Conservation (phyloP, 768 basidiomycete species). For the Artomyces pyxidatus region DNA sequence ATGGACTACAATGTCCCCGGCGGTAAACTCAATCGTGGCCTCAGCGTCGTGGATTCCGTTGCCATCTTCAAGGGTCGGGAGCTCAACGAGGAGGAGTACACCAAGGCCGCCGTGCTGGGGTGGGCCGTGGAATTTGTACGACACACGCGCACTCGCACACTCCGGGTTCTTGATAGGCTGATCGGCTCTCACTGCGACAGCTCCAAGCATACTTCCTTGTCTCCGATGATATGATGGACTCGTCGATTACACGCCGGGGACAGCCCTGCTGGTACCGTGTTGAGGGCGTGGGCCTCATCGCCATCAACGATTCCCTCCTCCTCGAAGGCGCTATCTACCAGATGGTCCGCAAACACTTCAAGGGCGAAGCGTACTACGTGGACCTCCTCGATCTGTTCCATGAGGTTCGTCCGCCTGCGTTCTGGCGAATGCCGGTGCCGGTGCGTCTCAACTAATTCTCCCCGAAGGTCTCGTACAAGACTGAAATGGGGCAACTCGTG, state of each 20-base stretch:
- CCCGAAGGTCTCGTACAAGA: conserved; percentile 62
- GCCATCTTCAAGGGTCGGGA: conserved; percentile 73
- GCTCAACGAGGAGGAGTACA: conserved; percentile 78
- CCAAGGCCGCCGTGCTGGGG: conserved; percentile 80
- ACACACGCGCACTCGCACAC: too few species aligned
- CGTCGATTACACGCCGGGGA: conserved; percentile 84
- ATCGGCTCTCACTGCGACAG: conserved; percentile 33
- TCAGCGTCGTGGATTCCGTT: conserved; percentile 90
- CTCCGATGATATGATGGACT: conserved; percentile 96
- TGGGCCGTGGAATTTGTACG: conserved; percentile 94
- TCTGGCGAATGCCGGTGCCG: not conserved
- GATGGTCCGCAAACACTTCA: conserved; percentile 83
- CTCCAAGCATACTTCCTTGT: conserved; percentile 98
- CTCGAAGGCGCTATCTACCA: conserved; percentile 90
- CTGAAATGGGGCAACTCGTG: conserved; percentile 93
- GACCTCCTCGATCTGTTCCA: conserved; percentile 90
- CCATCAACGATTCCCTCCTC: conserved; percentile 96
- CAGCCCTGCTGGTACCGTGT: conserved; percentile 93
- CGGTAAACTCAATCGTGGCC: conserved; percentile 93
- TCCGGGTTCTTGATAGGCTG: too few species aligned
- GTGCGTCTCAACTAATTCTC: not conserved
- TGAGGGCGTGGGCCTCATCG: conserved; percentile 67
- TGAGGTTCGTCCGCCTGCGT: conserved; percentile 40
- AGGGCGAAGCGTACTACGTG: conserved; percentile 71
- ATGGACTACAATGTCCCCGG: conserved; percentile 93